These are phyloP conservation scores for Poteriospumella lacustris DNA, from an alignment of 108 stramenopile genomes.

Conservation along the genomic window DNA sequence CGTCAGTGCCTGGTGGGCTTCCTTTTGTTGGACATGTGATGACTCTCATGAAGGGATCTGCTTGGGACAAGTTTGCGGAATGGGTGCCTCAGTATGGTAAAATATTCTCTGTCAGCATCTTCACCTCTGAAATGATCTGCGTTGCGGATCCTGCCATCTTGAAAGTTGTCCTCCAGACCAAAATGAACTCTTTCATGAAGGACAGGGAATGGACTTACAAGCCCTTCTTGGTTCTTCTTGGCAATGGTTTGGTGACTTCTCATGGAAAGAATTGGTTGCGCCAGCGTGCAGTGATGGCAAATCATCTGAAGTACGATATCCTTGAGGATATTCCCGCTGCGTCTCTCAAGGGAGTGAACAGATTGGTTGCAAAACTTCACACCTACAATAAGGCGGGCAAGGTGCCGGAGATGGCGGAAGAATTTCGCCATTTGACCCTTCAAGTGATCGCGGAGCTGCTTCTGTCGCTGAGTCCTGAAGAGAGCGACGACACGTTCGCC, in stretches of 20 bases:
- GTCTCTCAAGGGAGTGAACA: conserved; percentile 36
- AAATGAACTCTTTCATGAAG: conserved; percentile 43
- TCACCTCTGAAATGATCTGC: conserved; percentile 4
- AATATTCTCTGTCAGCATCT: conserved; percentile 39
- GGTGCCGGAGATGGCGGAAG: conserved; percentile 50
- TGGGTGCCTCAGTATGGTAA: conserved; percentile 45
- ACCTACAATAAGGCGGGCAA: neutral
- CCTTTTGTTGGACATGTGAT: conserved; percentile 49
- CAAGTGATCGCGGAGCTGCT: conserved; percentile 51
- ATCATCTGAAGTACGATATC: conserved; percentile 43
- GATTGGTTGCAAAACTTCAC: conserved; percentile 43
- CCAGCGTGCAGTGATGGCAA: conserved; percentile 34
- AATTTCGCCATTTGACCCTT: conserved; percentile 50
- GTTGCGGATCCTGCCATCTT: conserved; percentile 44
- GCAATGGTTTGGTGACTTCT: conserved; percentile 51
- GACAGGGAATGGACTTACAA: conserved; percentile 49
- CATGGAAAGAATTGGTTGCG: conserved; percentile 45
- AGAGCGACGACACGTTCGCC: conserved; percentile 50
- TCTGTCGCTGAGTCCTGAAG: conserved; percentile 46
- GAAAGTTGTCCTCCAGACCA: conserved; percentile 49
- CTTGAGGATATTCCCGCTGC: conserved; percentile 45
- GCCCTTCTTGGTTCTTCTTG: conserved; percentile 50
- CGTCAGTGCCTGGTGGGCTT: conserved; percentile 35
- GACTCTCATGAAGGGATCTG: conserved; percentile 40
- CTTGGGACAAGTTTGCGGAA: conserved; percentile 49